Conservation (phyloP, 345 rosid genomes). For the Syzygium aromaticum region DNA sequence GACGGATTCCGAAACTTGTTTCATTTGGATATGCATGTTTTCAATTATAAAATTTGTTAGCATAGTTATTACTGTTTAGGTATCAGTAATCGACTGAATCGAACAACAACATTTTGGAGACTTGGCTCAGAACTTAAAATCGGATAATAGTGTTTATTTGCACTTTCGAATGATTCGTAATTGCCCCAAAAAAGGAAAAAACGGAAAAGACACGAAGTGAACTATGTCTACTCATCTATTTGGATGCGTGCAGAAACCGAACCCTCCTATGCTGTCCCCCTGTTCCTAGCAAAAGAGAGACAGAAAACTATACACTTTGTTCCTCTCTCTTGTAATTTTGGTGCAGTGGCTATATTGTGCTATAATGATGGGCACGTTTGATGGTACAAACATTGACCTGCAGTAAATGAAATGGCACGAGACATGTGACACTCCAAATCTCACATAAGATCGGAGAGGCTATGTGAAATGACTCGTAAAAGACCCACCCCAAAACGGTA, state of each 20-base stretch:
- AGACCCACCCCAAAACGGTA: background rate
- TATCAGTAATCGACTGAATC: background rate
- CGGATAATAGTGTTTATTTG: background rate
- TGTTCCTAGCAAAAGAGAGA: background rate
- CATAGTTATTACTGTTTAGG: background rate
- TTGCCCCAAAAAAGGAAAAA: background rate
- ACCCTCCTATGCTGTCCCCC: background rate
- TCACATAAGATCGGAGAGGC: background rate
- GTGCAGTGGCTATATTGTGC: background rate
- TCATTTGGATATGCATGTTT: background rate
- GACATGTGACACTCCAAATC: background rate
- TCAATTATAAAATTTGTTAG: background rate
- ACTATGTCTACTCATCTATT: background rate
- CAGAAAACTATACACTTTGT: background rate
- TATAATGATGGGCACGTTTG: background rate
- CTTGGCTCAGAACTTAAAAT: background rate
- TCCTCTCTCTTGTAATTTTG: background rate
- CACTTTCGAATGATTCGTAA: background rate
- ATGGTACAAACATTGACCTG: background rate
- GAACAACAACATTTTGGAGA: background rate
- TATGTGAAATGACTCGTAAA: background rate
- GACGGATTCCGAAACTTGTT: background rate
- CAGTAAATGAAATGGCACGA: background rate
- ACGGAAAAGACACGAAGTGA: no score
- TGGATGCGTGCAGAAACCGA: background rate